phyloP scores from a whole-genome alignment of 306 rosid species.

The Gleditsia sinensis region DNA sequence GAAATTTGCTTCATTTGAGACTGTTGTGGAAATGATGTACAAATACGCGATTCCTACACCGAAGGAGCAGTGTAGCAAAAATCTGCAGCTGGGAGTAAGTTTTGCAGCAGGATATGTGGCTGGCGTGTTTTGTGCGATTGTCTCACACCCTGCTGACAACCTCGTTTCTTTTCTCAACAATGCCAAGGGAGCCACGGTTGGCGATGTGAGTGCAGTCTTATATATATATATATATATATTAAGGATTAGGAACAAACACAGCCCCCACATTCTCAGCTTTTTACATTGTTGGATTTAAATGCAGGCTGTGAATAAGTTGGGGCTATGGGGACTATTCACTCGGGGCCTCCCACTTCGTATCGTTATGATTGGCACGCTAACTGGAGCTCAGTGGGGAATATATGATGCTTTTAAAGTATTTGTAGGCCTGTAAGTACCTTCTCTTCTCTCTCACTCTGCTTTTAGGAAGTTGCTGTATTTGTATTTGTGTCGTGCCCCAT shows the following conservation, averaged over 20 bases:
- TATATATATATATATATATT: too few relatives aligned
- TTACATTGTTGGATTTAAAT: conserved; percentile 14
- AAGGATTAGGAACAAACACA: not conserved
- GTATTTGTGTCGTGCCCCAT: too few relatives aligned
- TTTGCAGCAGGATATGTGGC: conserved; percentile 73
- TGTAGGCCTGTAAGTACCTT: conserved; percentile 69
- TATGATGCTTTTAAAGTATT: conserved; percentile 74
- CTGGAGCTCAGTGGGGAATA: conserved; percentile 71
- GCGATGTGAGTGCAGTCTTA: conserved; percentile 57
- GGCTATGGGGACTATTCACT: conserved; percentile 66
- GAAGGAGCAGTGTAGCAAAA: conserved; percentile 64
- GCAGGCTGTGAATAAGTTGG: conserved; percentile 72
- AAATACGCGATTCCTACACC: conserved; percentile 67
- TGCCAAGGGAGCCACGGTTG: conserved; percentile 73
- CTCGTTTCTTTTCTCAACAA: conserved; percentile 86
- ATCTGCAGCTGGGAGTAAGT: conserved; percentile 73
- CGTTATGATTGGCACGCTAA: conserved; percentile 76
- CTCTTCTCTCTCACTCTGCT: not conserved
- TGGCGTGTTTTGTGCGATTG: conserved; percentile 67
- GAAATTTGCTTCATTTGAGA: conserved; percentile 84
- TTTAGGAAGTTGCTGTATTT: not conserved
- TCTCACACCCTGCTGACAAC: conserved; percentile 87
- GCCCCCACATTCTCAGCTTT: not conserved
- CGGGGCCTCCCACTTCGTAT: conserved; percentile 88
- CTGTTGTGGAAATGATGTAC: conserved; percentile 62